Percentiles rank a stretch among this genome's conserved stretches.
phyloP scores from a whole-genome alignment of 2,329 filamentous ascomycete species.

The Aspergillus vadensis region DNA sequence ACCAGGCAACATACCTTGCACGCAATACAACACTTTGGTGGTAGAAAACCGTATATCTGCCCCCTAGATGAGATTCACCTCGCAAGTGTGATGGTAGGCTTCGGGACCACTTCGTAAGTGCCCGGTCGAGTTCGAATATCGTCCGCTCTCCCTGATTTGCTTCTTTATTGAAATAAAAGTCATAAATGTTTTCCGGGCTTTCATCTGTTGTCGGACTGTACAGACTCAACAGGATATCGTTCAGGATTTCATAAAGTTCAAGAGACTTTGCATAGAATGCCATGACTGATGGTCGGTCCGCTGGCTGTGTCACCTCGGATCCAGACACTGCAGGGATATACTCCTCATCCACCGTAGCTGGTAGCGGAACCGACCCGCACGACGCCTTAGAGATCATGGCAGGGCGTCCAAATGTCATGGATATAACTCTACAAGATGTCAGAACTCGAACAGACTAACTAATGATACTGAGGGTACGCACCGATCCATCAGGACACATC shows the following conservation, averaged over 20 bases:
- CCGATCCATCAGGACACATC: constrained; percentile 42
- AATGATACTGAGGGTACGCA: constrained; percentile 12
- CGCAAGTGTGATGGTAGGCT: constrained; percentile 33
- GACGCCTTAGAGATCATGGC: constrained; percentile 38
- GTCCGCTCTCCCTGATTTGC: constrained; percentile 28
- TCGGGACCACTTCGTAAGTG: constrained; percentile 34
- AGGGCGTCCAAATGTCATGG: constrained; percentile 42
- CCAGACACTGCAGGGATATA: constrained; percentile 22
- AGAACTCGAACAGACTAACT: neutral
- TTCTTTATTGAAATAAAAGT: constrained; percentile 31
- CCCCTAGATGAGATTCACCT: constrained; percentile 2
- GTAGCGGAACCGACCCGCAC: constrained; percentile 31
- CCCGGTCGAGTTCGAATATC: constrained; percentile 39
- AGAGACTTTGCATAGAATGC: constrained; percentile 36
- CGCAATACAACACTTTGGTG: constrained; percentile 37
- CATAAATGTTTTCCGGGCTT: constrained; percentile 28
- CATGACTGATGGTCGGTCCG: constrained; percentile 31
- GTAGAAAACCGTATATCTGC: constrained; percentile 27
- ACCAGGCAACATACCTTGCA: constrained; percentile 27
- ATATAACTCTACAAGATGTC: constrained; percentile 30
- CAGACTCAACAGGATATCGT: constrained; percentile 35
- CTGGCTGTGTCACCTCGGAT: constrained; percentile 23
- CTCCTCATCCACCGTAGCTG: constrained; percentile 36
- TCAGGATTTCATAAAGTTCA: constrained; percentile 40
- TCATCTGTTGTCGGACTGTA: constrained; percentile 32